Percentiles rank a stretch among this genome's conserved stretches.
phyloP scores from a whole-genome alignment of 768 basidiomycete species.

The Pisolithus sp. region DNA sequence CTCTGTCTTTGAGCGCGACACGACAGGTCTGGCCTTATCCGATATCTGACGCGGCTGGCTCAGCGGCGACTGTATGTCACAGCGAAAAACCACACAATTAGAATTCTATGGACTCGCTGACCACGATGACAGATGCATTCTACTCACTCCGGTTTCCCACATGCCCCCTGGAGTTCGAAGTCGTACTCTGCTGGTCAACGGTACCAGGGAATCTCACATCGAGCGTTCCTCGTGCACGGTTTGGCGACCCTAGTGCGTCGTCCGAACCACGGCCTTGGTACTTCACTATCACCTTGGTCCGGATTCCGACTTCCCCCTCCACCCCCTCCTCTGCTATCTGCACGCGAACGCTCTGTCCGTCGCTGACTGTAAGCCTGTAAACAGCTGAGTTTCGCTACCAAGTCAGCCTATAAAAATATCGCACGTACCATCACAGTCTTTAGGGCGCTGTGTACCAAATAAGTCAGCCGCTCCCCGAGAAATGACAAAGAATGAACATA shows the following conservation, averaged over 20 bases:
- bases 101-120: conserved; percentile 21
- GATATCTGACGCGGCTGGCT: conserved; percentile 10
- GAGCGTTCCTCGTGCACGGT: conserved; percentile 60
- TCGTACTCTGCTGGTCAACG: conserved; percentile 22
- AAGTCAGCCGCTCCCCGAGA: conserved; percentile 1
- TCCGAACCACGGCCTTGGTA: conserved; percentile 29
- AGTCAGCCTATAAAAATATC: not conserved
- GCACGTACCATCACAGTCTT: conserved; percentile 75
- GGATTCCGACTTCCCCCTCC: conserved; percentile 32
- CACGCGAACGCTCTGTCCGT: conserved; percentile 48
- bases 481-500: conserved; percentile 32
- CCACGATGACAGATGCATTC: conserved; percentile 9
- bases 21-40: conserved; percentile 2
- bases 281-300: conserved; percentile 33
- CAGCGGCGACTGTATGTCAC: conserved; percentile 18
- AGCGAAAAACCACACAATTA: conserved; percentile 13
- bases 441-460: conserved; percentile 45
- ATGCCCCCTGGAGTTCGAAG: conserved; percentile 14
- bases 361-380: conserved; percentile 73
- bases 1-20: conserved; percentile 10
- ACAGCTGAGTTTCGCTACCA: conserved; percentile 2
- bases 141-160: conserved; percentile 24
- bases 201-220: conserved; percentile 43
- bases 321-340: conserved; percentile 40
- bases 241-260: conserved; percentile 26